A percentile compares a stretch with the other conserved stretches of the same genome.
Evolutionary conservation across 2,329 filamentous ascomycete species (phyloP).

Genomic region (Penicillium sp.): DNA sequence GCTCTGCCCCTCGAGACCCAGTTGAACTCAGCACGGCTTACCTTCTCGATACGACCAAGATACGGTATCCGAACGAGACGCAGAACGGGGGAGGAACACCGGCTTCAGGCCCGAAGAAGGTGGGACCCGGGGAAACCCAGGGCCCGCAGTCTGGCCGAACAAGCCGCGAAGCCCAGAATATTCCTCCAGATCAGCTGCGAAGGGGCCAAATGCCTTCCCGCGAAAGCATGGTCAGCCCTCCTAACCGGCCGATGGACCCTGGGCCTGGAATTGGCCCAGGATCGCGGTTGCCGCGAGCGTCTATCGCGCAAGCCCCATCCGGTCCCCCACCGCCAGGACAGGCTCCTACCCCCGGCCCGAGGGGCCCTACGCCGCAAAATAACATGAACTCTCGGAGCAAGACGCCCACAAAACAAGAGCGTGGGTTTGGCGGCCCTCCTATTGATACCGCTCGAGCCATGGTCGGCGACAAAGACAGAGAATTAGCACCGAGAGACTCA

Average conservation of each 20-base stretch:
- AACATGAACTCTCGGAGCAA: slow-evolving; percentile 49
- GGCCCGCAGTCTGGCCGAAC: slow-evolving; percentile 46
- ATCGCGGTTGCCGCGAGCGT: slow-evolving; percentile 65
- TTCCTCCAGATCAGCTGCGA: slow-evolving; percentile 41
- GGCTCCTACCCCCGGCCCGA: slow-evolving; percentile 63
- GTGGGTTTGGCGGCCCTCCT: slow-evolving; percentile 48
- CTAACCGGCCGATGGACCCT: slow-evolving; percentile 33
- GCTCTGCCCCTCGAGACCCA: slow-evolving; percentile 78
- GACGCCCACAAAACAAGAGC: slow-evolving; percentile 57
- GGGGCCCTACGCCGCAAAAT: slow-evolving; percentile 47
- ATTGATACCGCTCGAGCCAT: slow-evolving; percentile 49
- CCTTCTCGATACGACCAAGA: slow-evolving; percentile 92
- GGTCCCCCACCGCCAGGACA: slow-evolving; percentile 70
- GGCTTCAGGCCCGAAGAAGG: slow-evolving; percentile 47
- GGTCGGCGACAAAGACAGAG: slow-evolving; percentile 52
- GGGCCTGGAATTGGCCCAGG: slow-evolving; percentile 46
- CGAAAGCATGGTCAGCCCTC: slow-evolving; percentile 47
- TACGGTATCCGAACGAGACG: slow-evolving; percentile 86
- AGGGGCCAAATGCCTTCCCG: slow-evolving; percentile 48
- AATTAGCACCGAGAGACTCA: slow-evolving; percentile 51
- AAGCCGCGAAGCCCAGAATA: slow-evolving; percentile 49
- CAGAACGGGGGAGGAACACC: slow-evolving; percentile 46
- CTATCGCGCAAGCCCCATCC: slow-evolving; percentile 62
- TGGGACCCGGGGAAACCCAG: slow-evolving; percentile 49
- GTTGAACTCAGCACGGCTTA: slow-evolving; percentile 89